Evolutionary conservation across 345 rosid genomes (phyloP).

Genomic region (Heritiera littoralis): DNA sequence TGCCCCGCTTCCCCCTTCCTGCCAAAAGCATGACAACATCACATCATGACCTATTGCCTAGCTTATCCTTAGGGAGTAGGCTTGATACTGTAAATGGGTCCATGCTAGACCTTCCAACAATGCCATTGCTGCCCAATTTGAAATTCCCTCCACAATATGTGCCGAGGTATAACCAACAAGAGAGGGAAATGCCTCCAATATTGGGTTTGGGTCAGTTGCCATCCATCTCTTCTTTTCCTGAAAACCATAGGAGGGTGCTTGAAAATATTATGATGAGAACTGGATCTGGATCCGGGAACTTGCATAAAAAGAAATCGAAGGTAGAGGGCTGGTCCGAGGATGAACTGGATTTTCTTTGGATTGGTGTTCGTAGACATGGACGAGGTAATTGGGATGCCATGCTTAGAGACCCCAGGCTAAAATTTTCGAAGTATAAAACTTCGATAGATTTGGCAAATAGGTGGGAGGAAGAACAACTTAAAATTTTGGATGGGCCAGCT

Average conservation of each 20-base stretch:
- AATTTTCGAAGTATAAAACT: slow-evolving; percentile 67
- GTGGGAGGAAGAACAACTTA: slow-evolving; percentile 98
- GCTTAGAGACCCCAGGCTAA: slow-evolving; percentile 88
- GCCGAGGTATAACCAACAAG: slow-evolving; percentile 60
- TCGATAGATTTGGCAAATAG: slow-evolving; percentile 72
- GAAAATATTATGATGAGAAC: slow-evolving; percentile 94
- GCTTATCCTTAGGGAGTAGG: slow-evolving; percentile 75
- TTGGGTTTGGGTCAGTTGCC: slow-evolving; percentile 83
- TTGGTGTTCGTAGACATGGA: slow-evolving; percentile 97
- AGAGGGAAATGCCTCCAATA: slow-evolving; percentile 59
- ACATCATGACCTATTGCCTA: slow-evolving; percentile 70
- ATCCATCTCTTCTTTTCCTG: slow-evolving; percentile 69
- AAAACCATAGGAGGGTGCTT: slow-evolving; percentile 92
- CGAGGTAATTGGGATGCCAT: slow-evolving; percentile 88
- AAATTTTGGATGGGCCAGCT: slow-evolving; percentile 68
- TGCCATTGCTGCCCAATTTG: slow-evolving; percentile 78
- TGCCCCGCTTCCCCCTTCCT: slow-evolving; percentile 67
- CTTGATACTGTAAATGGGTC: slow-evolving; percentile 62
- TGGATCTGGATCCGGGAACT: slow-evolving; percentile 45
- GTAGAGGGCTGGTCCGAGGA: slow-evolving; percentile 95
- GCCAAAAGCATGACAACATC: slow-evolving; percentile 45
- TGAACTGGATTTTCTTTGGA: slow-evolving; percentile 98
- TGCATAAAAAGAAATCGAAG: slow-evolving; percentile 69
- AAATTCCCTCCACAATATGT: slow-evolving; percentile 69
- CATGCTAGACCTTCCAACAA: slow-evolving; percentile 61